Percentiles rank a stretch among this genome's conserved stretches.
phyloP scores from a whole-genome alignment of 2,329 filamentous ascomycete species.

The Fusarium poae region DNA sequence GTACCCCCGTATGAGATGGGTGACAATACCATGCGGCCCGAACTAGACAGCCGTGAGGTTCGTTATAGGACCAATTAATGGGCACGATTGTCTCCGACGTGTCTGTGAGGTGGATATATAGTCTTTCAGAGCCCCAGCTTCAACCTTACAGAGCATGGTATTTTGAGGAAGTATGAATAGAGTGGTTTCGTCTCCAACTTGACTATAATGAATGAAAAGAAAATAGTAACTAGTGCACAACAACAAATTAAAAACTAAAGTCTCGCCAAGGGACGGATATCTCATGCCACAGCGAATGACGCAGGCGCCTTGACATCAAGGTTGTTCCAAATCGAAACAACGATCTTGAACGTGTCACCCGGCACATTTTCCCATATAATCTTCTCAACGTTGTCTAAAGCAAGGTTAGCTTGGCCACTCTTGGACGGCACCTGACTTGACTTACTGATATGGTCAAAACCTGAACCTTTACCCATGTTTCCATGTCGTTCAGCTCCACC shows the following conservation, averaged over 20 bases:
- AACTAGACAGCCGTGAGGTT: no score
- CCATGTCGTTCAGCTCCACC: background rate
- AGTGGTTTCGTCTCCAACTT: no score
- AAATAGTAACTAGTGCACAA: no score
- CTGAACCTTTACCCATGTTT: background rate
- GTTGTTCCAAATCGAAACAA: background rate
- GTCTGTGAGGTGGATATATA: no score
- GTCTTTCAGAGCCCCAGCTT: no score
- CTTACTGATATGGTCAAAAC: background rate
- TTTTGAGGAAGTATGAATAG: no score
- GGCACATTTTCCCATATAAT: background rate
- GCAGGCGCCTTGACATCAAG: background rate
- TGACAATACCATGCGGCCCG: no score
- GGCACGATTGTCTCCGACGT: no score
- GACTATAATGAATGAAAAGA: no score
- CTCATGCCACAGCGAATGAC: background rate
- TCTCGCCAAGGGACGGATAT: background rate
- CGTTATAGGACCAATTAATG: no score
- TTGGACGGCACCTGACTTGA: background rate
- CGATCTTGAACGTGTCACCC: background rate
- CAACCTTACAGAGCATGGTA: no score
- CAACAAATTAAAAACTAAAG: background rate
- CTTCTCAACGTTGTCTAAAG: background rate
- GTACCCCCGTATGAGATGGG: no score
- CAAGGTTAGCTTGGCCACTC: background rate